These are phyloP conservation scores for Hawksworthiomyces lignivorus DNA, from an alignment of 2,329 filamentous ascomycete species.

Conservation along the genomic window DNA sequence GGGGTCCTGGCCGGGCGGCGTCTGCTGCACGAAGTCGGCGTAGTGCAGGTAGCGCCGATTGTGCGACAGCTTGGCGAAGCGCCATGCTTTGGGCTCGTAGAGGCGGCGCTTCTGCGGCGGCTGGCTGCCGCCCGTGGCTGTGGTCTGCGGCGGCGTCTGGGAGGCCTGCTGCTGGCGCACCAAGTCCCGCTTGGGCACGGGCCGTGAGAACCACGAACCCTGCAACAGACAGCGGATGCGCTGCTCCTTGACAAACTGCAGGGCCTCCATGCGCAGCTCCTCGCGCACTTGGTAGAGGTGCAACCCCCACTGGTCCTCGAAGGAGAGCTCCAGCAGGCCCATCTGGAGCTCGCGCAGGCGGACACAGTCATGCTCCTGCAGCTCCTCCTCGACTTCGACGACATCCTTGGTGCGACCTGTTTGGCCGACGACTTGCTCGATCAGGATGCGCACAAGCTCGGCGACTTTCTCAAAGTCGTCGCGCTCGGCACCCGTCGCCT, in stretches of 20 bases:
- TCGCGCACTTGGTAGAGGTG: constrained; percentile 87
- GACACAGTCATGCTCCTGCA: constrained; percentile 73
- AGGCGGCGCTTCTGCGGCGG: constrained; percentile 28
- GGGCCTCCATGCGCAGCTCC: constrained; percentile 79
- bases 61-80: constrained; percentile 82
- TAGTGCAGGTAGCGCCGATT: constrained; percentile 88
- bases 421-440: constrained; percentile 82
- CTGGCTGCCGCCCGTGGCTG: no score
- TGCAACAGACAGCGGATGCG: constrained; percentile 81
- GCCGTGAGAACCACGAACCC: constrained; percentile 75
- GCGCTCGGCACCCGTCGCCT: constrained; percentile 73
- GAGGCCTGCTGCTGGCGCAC: constrained; percentile 27
- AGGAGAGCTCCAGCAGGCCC: constrained; percentile 82
- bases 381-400: constrained; percentile 79
- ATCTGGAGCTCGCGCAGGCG: constrained; percentile 82
- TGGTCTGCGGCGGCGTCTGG: constrained; percentile 32
- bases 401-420: constrained; percentile 77
- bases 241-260: constrained; percentile 97
- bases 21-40: constrained; percentile 67
- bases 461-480: constrained; percentile 90
- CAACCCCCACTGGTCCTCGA: constrained; percentile 90
- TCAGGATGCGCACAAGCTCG: constrained; percentile 79
- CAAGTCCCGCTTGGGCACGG: constrained; percentile 30
- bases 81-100: constrained; percentile 55
- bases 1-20: constrained; percentile 57